A percentile compares a stretch with the other conserved stretches of the same genome.
Evolutionary conservation across 2,329 filamentous ascomycete species (phyloP).

Genomic region (Periconia sp.): DNA sequence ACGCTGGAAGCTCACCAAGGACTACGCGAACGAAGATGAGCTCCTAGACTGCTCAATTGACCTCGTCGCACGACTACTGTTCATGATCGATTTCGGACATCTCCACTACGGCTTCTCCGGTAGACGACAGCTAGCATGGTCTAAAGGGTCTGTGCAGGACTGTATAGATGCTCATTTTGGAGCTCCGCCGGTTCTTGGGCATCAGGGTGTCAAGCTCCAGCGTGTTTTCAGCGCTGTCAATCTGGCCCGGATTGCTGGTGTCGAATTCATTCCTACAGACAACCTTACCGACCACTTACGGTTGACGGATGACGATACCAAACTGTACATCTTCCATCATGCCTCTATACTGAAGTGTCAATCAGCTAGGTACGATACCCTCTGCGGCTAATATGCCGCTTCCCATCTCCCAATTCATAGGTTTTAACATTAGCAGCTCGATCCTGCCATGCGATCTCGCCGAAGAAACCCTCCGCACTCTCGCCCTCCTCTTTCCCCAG

Average conservation of each 20-base stretch:
- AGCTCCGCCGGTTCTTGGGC: too few relatives aligned
- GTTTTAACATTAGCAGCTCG: too few relatives aligned
- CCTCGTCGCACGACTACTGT: too few relatives aligned
- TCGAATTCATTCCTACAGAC: slow-evolving; percentile 48
- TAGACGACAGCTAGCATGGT: too few relatives aligned
- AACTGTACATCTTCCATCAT: slow-evolving; percentile 50
- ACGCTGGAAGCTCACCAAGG: too few relatives aligned
- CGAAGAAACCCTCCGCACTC: slow-evolving; percentile 47
- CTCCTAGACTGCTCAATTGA: too few relatives aligned
- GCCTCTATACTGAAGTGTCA: slow-evolving; percentile 41
- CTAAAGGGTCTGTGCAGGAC: too few relatives aligned
- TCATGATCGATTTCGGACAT: too few relatives aligned
- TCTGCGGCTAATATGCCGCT: not conserved
- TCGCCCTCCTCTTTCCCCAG: slow-evolving; percentile 47
- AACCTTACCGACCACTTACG: slow-evolving; percentile 52
- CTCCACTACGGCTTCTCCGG: too few relatives aligned
- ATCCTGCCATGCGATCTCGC: slow-evolving; percentile 39
- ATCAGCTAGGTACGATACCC: slow-evolving; percentile 8
- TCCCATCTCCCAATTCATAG: slow-evolving; percentile 6
- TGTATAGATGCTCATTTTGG: too few relatives aligned
- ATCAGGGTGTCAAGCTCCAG: too few relatives aligned
- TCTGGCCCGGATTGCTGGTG: slow-evolving; percentile 41
- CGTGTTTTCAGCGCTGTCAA: slow-evolving; percentile 27
- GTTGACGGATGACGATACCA: slow-evolving; percentile 47
- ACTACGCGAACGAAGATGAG: too few relatives aligned